Evolutionary conservation across 73 alveolate genomes (phyloP).

Genomic region (Paramecium octaurelia): DNA sequence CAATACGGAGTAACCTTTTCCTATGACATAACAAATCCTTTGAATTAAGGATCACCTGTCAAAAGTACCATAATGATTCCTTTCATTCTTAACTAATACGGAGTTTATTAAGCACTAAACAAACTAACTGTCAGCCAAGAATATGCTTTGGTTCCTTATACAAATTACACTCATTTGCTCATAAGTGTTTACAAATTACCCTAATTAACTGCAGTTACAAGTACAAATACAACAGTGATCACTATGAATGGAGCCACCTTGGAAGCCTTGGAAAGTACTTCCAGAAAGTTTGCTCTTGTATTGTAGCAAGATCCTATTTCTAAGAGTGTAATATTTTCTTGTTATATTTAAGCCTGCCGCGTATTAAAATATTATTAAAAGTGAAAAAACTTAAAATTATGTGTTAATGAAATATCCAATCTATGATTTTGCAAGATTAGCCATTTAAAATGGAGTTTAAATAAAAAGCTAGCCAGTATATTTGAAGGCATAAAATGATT

Average conservation of each 20-base stretch:
- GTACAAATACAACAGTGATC: background rate
- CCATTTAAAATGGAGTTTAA: background rate
- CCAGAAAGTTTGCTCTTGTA: background rate
- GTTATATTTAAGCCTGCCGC: background rate
- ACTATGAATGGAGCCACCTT: background rate
- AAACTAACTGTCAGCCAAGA: background rate
- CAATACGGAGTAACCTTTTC: background rate
- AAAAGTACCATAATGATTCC: background rate
- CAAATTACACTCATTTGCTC: background rate
- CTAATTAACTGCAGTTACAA: background rate
- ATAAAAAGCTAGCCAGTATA: background rate
- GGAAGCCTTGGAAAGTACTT: background rate
- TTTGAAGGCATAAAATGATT: background rate
- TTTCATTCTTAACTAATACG: background rate
- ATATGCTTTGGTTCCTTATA: background rate
- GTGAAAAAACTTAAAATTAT: background rate
- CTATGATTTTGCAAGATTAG: background rate
- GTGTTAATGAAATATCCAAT: background rate
- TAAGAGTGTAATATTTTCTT: background rate
- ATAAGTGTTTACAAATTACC: background rate
- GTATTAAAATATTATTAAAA: background rate
- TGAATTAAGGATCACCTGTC: background rate
- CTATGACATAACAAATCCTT: slow-evolving; percentile 5
- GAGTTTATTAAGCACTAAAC: background rate
- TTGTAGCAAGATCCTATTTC: background rate